Conservation (phyloP, 345 rosid species). For the Sonneratia caseolaris region DNA sequence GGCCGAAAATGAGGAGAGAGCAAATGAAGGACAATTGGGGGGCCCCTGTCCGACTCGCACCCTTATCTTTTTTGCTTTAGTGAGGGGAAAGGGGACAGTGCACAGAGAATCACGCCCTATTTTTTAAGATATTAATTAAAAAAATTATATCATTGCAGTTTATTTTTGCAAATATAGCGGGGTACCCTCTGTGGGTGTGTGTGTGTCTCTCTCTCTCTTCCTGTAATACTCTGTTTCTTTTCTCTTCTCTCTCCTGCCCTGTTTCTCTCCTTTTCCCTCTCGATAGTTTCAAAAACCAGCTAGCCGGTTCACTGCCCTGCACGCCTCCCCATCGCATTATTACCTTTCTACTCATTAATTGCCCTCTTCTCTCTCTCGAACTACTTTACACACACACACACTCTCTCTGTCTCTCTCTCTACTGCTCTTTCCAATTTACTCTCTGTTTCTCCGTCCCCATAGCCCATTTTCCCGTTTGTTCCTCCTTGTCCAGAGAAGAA, state of each 20-base stretch:
- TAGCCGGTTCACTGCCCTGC: constrained; percentile 14
- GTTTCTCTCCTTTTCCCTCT: constrained; percentile 4
- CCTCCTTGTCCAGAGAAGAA: background rate
- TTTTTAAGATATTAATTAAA: background rate
- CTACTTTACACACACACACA: too few relatives aligned
- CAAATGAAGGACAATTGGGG: background rate
- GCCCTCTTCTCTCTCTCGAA: background rate
- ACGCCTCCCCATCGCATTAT: background rate
- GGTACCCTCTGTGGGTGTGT: too few relatives aligned
- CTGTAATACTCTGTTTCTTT: background rate
- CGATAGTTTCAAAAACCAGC: constrained; percentile 8
- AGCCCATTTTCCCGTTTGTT: background rate
- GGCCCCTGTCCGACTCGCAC: background rate
- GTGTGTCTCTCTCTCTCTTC: background rate
- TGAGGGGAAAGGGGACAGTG: constrained; percentile 9
- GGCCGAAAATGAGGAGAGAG: background rate
- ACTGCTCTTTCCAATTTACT: background rate
- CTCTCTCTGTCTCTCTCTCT: constrained; percentile 1
- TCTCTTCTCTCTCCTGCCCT: background rate
- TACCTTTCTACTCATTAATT: background rate
- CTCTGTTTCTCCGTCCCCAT: background rate
- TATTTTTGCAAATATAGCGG: too few relatives aligned
- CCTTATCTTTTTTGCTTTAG: background rate
- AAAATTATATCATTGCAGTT: too few relatives aligned
- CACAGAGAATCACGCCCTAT: constrained; percentile 5